These are phyloP conservation scores for Rhodofomes roseus DNA, from an alignment of 1,284 basidiomycete genomes.

Conservation along the genomic window DNA sequence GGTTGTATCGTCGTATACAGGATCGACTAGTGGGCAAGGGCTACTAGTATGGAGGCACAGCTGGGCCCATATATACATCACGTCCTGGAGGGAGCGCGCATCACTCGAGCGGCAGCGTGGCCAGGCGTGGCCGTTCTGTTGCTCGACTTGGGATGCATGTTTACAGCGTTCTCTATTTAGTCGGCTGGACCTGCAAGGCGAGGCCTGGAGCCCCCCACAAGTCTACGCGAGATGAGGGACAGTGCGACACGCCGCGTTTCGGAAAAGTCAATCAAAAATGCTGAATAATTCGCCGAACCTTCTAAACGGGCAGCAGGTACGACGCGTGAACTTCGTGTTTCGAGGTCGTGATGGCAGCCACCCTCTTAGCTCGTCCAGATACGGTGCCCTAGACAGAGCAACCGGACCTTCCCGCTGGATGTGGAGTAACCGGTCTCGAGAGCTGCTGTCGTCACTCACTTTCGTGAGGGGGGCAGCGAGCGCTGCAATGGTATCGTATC, in stretches of 20 bases:
- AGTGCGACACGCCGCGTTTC: constrained; percentile 19
- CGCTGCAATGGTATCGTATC: constrained; percentile 13
- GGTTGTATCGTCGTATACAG: constrained; percentile 15
- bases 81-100: constrained; percentile 21
- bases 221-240: constrained; percentile 23
- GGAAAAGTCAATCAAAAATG: constrained; percentile 22
- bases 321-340: constrained; percentile 13
- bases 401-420: not conserved
- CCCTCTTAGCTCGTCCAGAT: not conserved
- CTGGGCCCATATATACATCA: constrained; percentile 14
- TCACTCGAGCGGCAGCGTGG: constrained; percentile 27
- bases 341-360: constrained; percentile 8
- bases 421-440: not conserved
- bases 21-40: constrained; percentile 16
- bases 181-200: constrained; percentile 27
- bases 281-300: constrained; percentile 21
- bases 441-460: constrained; percentile 7
- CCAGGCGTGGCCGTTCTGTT: constrained; percentile 16
- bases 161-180: constrained; percentile 27
- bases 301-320: constrained; percentile 16
- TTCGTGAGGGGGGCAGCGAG: not conserved
- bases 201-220: constrained; percentile 30
- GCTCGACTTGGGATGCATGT: constrained; percentile 25
- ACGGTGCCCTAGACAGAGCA: not conserved
- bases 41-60: constrained; percentile 10